These are phyloP conservation scores for Irpex lacteus DNA, from an alignment of 1,284 basidiomycete genomes.

Conservation along the genomic window DNA sequence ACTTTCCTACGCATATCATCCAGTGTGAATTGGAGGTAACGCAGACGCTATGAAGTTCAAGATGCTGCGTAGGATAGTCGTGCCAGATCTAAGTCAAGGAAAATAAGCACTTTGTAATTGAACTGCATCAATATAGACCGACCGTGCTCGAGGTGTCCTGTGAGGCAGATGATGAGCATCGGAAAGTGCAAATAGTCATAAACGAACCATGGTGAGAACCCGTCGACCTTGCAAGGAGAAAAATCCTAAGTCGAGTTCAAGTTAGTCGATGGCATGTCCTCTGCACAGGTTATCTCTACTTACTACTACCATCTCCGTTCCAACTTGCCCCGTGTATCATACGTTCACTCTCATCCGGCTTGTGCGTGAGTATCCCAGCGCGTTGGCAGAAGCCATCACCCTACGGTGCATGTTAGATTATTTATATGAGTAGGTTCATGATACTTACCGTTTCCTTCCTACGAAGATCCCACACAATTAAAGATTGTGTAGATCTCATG, in stretches of 20 bases:
- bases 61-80: neutral
- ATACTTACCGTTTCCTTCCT: no score
- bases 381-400: no score
- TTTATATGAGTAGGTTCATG: no score
- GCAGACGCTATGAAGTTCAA: neutral
- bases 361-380: no score
- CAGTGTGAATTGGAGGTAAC: neutral
- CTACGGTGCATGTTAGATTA: no score
- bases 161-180: neutral
- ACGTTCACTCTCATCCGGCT: neutral
- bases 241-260: neutral
- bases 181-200: neutral
- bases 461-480: no score
- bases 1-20: conserved; percentile 6
- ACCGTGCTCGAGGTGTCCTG: neutral
- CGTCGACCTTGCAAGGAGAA: neutral
- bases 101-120: no score
- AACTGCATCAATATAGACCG: neutral
- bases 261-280: no score
- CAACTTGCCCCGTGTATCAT: neutral
- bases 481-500: no score
- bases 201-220: neutral
- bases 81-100: neutral
- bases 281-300: neutral
- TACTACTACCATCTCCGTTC: neutral